These are phyloP conservation scores for Aspergillaceae sp. DNA, from an alignment of 2,329 filamentous ascomycete genomes.

Conservation along the genomic window DNA sequence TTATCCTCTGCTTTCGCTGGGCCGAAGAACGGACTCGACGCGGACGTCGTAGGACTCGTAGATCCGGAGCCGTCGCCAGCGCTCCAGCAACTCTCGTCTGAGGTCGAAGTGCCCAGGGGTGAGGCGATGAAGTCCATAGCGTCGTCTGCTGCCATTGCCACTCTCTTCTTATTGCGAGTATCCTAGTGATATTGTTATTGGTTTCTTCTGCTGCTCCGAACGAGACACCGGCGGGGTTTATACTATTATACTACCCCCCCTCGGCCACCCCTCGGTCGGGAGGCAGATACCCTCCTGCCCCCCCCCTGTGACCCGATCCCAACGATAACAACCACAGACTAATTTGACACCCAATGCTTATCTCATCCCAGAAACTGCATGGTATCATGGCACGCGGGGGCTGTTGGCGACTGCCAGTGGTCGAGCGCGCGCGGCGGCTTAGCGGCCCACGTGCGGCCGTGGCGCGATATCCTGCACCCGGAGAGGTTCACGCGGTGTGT, in stretches of 20 bases:
- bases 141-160: conserved; percentile 1
- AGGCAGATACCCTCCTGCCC: not conserved
- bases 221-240: not conserved
- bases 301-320: not conserved
- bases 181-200: too few relatives aligned
- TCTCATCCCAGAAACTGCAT: conserved; percentile 2
- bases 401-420: conserved; percentile 4
- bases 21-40: conserved; percentile 19
- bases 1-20: conserved; percentile 16
- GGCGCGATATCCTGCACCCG: not conserved
- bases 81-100: conserved; percentile 13
- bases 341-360: not conserved
- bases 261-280: not conserved
- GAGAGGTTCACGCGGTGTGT: not conserved
- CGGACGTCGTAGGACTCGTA: conserved; percentile 19
- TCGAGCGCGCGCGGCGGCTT: not conserved
- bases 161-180: too few relatives aligned
- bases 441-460: conserved; percentile 6
- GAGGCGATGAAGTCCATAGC: conserved; percentile 16
- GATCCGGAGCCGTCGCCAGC: conserved; percentile 9
- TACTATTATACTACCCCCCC: not conserved
- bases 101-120: conserved; percentile 7
- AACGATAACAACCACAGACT: not conserved
- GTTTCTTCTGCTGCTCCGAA: not conserved
- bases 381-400: conserved; percentile 7